Evolutionary conservation across 768 basidiomycete genomes (phyloP), one percentile per base, ranked within the genome.

Genomic region (Hydnomerulius pinastri): DNA sequence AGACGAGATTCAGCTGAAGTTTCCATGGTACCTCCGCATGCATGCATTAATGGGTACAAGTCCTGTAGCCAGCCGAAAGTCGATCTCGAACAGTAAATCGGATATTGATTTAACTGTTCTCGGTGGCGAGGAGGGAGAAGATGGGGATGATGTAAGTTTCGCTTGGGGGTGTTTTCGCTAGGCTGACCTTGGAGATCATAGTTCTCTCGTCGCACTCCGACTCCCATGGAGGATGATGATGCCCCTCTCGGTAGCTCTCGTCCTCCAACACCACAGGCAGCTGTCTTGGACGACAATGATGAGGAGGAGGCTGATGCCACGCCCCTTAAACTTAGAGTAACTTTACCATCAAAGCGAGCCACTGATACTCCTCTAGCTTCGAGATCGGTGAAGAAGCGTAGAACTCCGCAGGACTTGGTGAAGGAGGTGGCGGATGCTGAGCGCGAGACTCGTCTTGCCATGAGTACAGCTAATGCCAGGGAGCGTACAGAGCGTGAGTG

Each of bases 21-120:
- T 64, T 33, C 58, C 55, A 13, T 67, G 64, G 64, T 67, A 62
- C 37, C 57, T 55, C 35, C 52, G 51, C 6, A 46, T 67, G 53
- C 18, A 65, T 42, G n/a, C 12, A n/a, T 51, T 64, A 8, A 43
- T 67, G 44, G 51, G 56, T 11, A 48, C 40, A 0, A 66, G 59
- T 47, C 63, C 66, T 18, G 36, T 60, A 23, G 30, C 52, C 18
- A 40, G 39, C 25, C 4, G 18, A 25, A 40, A 40, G 39, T 15
- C 54, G 1, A 27, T 68, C 11, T 57, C 57, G 11, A 50, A 68
- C 42, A 63, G 61, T 32, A 20, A 11, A 6, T 60, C 60, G 6
- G 24, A 36, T 2, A 25, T 66, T 38, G 50, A 68, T 48, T 30
- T 51, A 17, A 33, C 33, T 33, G 11, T 21, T 7, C 33, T 33